phyloP scores from a whole-genome alignment of 805 yeast species.

The Wickerhamomyces bisporus region DNA sequence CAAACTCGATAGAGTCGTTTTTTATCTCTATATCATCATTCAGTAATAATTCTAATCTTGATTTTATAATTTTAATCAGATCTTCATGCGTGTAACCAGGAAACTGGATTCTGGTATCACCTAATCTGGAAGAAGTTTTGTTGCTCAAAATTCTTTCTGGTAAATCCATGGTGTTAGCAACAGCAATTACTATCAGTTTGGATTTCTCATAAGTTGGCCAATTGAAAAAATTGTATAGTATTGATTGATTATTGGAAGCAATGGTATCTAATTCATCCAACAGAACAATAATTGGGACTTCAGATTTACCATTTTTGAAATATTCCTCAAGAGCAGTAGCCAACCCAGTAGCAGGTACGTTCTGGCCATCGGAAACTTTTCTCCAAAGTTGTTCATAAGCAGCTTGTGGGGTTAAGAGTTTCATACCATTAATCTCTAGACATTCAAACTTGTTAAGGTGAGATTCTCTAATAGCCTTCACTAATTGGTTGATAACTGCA shows the following conservation, averaged over 20 bases:
- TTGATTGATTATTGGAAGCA: constrained; percentile 74
- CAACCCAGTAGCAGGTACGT: constrained; percentile 54
- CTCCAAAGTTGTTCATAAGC: constrained; percentile 85
- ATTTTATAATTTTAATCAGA: constrained; percentile 66
- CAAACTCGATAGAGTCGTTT: constrained; percentile 82
- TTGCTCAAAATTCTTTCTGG: constrained; percentile 86
- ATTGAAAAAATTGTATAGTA: constrained; percentile 93
- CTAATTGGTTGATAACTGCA: constrained; percentile 73
- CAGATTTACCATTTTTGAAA: constrained; percentile 37
- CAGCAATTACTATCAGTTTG: constrained; percentile 80
- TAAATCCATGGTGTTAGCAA: constrained; percentile 95
- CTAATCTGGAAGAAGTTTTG: constrained; percentile 87
- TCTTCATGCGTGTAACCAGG: constrained; percentile 84
- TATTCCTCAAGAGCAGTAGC: constrained; percentile 54
- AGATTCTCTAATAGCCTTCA: constrained; percentile 32
- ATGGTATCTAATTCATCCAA: constrained; percentile 94
- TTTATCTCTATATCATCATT: constrained; percentile 34
- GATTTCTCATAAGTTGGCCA: constrained; percentile 90
- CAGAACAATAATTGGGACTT: constrained; percentile 53
- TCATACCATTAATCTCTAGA: constrained; percentile 88
- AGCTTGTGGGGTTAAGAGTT: constrained; percentile 68
- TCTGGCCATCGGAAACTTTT: constrained; percentile 50
- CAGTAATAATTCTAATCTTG: constrained; percentile 51
- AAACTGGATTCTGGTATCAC: constrained; percentile 80
- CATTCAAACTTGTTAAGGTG: constrained; percentile 54